These are phyloP conservation scores for Diplodia sapinea DNA, from an alignment of 2,329 filamentous ascomycete species.

Conservation along the genomic window DNA sequence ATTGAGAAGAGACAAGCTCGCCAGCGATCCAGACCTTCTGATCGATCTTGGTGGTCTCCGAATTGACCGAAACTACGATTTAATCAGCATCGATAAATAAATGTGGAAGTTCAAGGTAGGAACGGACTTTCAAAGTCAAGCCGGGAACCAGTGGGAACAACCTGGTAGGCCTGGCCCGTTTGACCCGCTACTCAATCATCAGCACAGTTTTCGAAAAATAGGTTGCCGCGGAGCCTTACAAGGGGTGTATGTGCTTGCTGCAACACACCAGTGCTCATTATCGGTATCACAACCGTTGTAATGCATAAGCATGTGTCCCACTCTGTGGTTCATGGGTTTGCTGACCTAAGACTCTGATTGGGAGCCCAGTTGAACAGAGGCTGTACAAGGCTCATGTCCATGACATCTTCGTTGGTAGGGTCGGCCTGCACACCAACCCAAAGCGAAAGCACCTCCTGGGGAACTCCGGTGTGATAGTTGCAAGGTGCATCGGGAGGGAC, in stretches of 20 bases:
- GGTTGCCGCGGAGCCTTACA: not conserved
- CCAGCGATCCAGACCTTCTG: conserved; percentile 29
- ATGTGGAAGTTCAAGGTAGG: not conserved
- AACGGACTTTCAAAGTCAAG: conserved; percentile 19
- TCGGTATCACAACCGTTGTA: conserved; percentile 14
- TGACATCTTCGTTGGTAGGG: conserved; percentile 16
- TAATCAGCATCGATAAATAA: not conserved
- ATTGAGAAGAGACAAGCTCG: conserved; percentile 20
- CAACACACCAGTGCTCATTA: conserved; percentile 31
- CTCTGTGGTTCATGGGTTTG: too few relatives aligned
- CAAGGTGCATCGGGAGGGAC: conserved; percentile 21
- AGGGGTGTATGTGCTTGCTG: conserved; percentile 31
- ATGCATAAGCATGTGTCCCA: not conserved
- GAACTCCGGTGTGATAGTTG: not conserved
- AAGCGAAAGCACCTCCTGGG: conserved; percentile 7
- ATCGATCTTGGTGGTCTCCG: conserved; percentile 12
- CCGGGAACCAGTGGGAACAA: conserved; percentile 2
- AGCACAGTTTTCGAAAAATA: not conserved
- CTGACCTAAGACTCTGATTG: conserved; percentile 1
- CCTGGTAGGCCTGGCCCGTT: conserved; percentile 1
- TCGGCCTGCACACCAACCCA: conserved; percentile 32
- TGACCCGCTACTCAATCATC: not conserved
- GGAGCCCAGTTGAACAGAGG: conserved; percentile 30
- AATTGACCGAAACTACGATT: conserved; percentile 7
- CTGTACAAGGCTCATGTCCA: conserved; percentile 31